Evolutionary conservation across 768 basidiomycete species (phyloP).

Genomic region (Royoungia palumana): DNA sequence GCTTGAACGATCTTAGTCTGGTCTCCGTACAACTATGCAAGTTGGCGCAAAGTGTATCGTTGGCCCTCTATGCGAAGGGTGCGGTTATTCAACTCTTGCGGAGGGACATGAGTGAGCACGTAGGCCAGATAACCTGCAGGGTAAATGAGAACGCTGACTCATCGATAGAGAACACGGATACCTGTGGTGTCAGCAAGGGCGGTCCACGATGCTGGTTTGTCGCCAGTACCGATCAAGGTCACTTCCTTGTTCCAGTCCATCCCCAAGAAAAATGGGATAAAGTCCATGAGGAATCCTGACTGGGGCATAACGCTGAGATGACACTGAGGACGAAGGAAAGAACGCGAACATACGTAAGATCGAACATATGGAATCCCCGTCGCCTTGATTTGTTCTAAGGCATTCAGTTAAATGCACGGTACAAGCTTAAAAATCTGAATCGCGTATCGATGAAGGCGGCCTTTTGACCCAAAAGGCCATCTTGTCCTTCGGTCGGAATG

Average conservation of each 20-base stretch:
- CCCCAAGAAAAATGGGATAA: slow-evolving; percentile 24
- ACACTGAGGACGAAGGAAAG: neutral
- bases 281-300: slow-evolving; percentile 23
- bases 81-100: slow-evolving; percentile 6
- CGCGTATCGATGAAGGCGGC: slow-evolving; percentile 15
- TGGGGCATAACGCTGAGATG: neutral
- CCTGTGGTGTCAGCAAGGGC: slow-evolving; percentile 22
- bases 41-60: slow-evolving; percentile 5
- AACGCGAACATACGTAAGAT: slow-evolving; percentile 18
- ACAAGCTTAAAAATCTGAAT: neutral
- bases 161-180: neutral
- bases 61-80: slow-evolving; percentile 21
- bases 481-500: slow-evolving; percentile 19
- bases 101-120: slow-evolving; percentile 17
- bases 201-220: slow-evolving; percentile 23
- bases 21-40: slow-evolving; percentile 11
- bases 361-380: slow-evolving; percentile 17
- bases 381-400: slow-evolving; percentile 10
- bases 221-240: slow-evolving; percentile 18
- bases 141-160: neutral
- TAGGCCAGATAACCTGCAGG: slow-evolving; percentile 18
- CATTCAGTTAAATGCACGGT: neutral
- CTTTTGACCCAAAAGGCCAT: slow-evolving; percentile 18
- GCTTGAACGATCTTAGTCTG: slow-evolving; percentile 2
- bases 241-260: slow-evolving; percentile 13